Percentiles rank a stretch among this genome's conserved stretches.
phyloP scores from a whole-genome alignment of 768 basidiomycete species.

The Lentinula edodes region DNA sequence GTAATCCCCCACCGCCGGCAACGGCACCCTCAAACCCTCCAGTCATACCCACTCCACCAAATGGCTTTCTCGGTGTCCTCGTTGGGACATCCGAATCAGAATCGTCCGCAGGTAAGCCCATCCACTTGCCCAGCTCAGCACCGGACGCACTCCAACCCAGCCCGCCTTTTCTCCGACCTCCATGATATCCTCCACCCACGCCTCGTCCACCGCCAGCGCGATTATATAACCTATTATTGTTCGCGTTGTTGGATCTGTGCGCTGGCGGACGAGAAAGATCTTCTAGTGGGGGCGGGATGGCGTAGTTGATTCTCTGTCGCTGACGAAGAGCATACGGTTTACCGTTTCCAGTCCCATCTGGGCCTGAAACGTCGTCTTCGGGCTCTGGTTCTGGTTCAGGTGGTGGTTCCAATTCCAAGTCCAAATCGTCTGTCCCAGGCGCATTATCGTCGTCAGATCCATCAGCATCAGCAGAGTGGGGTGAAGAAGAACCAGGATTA shows the following conservation, averaged over 20 bases:
- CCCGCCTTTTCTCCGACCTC: slow-evolving; percentile 35
- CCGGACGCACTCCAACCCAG: slow-evolving; percentile 79
- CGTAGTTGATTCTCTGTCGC: slow-evolving; percentile 69
- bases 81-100: slow-evolving; percentile 69
- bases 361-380: slow-evolving; percentile 30
- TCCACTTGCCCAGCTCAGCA: slow-evolving; percentile 71
- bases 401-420: slow-evolving; percentile 32
- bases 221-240: slow-evolving; percentile 9
- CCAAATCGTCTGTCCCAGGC: slow-evolving; percentile 35
- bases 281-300: slow-evolving; percentile 76
- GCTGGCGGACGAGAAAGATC: slow-evolving; percentile 51
- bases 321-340: slow-evolving; percentile 64
- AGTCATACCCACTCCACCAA: slow-evolving; percentile 35
- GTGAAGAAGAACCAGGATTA: slow-evolving; percentile 40
- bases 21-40: slow-evolving; percentile 51
- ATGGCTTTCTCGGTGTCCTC: slow-evolving; percentile 65
- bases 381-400: slow-evolving; percentile 29
- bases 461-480: slow-evolving; percentile 48
- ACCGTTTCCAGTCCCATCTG: slow-evolving; percentile 19
- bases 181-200: slow-evolving; percentile 20
- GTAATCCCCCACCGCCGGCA: slow-evolving; percentile 48
- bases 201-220: slow-evolving; percentile 8
- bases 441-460: slow-evolving; percentile 41
- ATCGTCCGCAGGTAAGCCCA: slow-evolving; percentile 71
- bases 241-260: slow-evolving; percentile 18